phyloP scores from a whole-genome alignment of 2,329 filamentous ascomycete species.

The Fusarium guadeloupense region DNA sequence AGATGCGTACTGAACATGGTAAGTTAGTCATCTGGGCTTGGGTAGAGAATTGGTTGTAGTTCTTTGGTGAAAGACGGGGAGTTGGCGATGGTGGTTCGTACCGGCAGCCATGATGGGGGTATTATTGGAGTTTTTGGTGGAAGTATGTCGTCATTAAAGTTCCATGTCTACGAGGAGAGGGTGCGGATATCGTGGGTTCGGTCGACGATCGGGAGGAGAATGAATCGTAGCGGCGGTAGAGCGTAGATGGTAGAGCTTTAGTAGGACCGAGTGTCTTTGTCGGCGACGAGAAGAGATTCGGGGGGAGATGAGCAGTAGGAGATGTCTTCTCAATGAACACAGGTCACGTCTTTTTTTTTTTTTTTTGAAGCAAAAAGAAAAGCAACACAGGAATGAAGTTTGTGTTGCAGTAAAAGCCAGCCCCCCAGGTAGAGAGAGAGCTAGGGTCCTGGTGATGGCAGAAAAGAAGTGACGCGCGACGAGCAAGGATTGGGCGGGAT shows the following conservation, averaged over 20 bases:
- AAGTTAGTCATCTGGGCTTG: constrained; percentile 26
- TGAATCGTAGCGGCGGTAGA: constrained; percentile 4
- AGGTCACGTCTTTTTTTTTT: constrained; percentile 17
- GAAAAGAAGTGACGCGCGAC: constrained; percentile 33
- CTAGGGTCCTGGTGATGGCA: constrained; percentile 31
- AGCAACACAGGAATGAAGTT: constrained; percentile 3
- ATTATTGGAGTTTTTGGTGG: constrained; percentile 24
- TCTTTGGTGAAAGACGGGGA: background rate
- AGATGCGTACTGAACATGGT: constrained; percentile 75
- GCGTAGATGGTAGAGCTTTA: background rate
- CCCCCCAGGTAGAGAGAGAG: constrained; percentile 17
- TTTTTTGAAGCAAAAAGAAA: constrained; percentile 4
- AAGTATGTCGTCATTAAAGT: constrained; percentile 30
- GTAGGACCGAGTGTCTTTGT: background rate
- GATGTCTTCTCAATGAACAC: constrained; percentile 4
- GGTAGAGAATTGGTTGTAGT: background rate
- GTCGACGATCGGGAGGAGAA: constrained; percentile 10
- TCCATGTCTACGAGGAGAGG: constrained; percentile 31
- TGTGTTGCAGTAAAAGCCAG: constrained; percentile 7
- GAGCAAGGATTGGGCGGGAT: constrained; percentile 39
- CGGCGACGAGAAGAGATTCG: background rate
- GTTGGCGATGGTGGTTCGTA: constrained; percentile 24
- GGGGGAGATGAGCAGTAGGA: constrained; percentile 2
- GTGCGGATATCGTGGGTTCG: constrained; percentile 18
- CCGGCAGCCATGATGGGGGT: constrained; percentile 41